Evolutionary conservation across 345 rosid genomes (phyloP), one percentile per base, ranked within the genome.

Genomic region (Linum usitatissimum): DNA sequence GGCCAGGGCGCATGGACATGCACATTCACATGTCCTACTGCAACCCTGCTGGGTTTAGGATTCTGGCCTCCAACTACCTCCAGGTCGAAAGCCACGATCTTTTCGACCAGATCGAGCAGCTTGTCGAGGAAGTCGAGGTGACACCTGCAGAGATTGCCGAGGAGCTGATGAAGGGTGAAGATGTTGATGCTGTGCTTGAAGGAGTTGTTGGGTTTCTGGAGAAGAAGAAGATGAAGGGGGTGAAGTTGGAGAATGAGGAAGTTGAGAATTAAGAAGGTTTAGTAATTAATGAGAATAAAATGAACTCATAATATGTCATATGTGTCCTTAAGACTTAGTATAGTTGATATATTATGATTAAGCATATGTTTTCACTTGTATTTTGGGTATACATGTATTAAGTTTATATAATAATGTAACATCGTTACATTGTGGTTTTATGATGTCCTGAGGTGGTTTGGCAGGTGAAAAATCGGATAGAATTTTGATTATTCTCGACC

Each of bases 1-100:
- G 71, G 30, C 66, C 71, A n/a, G 71, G 66, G 13, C 39, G 71
- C 0, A 55, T 42, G 71, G 71, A 68, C 56, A 68, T 55, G 71
- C 62, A 68, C 61, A 57, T 62, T 8, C 66, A 57, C 62, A 48
- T 31, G 67, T 62, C 67, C 15, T 68, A 68, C 30, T 68, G 71
- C 71, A 68, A 49, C 6, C 14, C 56, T 8, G 12, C 19, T 14
- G 66, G 66, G 14, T 68, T 68, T 45, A 61, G 39, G 42, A 55
- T 42, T 28, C 54, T 68, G 28, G 66, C 65, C 28, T 61, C 71
- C 9, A 68, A 55, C 53, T 61, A 68, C 31, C 55, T 61, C 19
- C 2, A 55, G 49, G 18, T 55, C 6, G 19, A 61, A 18, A 13
- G 6, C 39, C 64, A 53, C 36, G 3, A 30, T 15, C 66, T 61